These are phyloP conservation scores for Macrophomina phaseolina DNA, from an alignment of 2,329 filamentous ascomycete species.

Conservation along the genomic window DNA sequence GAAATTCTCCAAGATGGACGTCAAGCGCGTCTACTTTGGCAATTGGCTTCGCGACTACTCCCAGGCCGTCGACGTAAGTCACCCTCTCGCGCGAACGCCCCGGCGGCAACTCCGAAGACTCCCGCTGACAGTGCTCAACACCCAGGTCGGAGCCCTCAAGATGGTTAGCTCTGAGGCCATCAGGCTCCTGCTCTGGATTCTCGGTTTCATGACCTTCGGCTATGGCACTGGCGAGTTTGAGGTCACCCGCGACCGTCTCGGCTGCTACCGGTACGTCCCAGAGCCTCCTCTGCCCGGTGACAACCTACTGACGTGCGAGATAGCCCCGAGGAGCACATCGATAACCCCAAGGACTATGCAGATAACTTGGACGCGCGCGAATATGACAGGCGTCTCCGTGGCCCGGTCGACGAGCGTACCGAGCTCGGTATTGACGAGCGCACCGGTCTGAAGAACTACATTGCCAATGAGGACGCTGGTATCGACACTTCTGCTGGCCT, in stretches of 20 bases:
- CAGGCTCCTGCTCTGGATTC: constrained; percentile 83
- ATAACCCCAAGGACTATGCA: constrained; percentile 81
- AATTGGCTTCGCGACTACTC: constrained; percentile 96
- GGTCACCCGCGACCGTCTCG: constrained; percentile 77
- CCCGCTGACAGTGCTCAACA: constrained; percentile 1
- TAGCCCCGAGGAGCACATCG: constrained; percentile 78
- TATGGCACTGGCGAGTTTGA: constrained; percentile 85
- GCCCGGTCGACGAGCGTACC: constrained; percentile 75
- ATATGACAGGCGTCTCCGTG: constrained; percentile 81
- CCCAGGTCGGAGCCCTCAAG: constrained; percentile 78
- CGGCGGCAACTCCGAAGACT: neutral
- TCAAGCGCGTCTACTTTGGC: constrained; percentile 92
- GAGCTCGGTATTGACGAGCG: constrained; percentile 78
- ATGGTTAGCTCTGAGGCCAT: constrained; percentile 89
- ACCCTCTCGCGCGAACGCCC: neutral
- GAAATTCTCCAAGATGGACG: constrained; percentile 87
- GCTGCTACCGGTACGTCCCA: constrained; percentile 68
- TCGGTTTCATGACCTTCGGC: constrained; percentile 89
- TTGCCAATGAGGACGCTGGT: constrained; percentile 78
- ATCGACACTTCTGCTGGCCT: constrained; percentile 84
- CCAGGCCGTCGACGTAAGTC: constrained; percentile 79
- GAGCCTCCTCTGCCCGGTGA: neutral
- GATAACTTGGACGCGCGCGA: constrained; percentile 84
- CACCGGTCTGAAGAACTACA: constrained; percentile 83
- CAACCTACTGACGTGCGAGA: neutral